These are phyloP conservation scores for Suillus clintonianus DNA, from an alignment of 768 basidiomycete species.

Conservation along the genomic window DNA sequence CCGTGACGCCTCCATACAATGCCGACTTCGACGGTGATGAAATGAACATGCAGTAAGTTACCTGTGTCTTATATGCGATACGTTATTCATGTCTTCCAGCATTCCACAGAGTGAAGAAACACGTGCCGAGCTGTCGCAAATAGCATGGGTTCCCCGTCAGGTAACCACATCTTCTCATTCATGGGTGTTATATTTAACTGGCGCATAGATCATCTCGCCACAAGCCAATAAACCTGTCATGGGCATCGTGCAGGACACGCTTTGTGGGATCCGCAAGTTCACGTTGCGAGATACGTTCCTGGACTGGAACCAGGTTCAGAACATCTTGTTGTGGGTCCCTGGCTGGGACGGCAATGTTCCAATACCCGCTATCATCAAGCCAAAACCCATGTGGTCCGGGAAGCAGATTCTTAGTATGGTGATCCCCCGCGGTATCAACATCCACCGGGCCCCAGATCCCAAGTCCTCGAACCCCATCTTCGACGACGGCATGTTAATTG, in stretches of 20 bases:
- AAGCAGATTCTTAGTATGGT: conserved; percentile 93
- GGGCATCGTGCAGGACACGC: conserved; percentile 99
- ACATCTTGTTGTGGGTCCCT: conserved; percentile 96
- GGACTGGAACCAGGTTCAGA: conserved; percentile 95
- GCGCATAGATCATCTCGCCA: conserved; percentile 88
- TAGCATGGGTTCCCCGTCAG: conserved; percentile 98
- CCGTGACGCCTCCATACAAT: conserved; percentile 98
- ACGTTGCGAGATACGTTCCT: conserved; percentile 94
- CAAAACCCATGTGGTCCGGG: conserved; percentile 96
- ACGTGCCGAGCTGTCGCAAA: conserved; percentile 94
- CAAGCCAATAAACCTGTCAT: conserved; percentile 99
- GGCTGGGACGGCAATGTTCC: conserved; percentile 96
- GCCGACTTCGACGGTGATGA: conserved; percentile 99
- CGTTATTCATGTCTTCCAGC: conserved; percentile 42
- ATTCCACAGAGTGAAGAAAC: conserved; percentile 99
- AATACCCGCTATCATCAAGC: conserved; percentile 92
- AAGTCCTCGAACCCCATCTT: conserved; percentile 79
- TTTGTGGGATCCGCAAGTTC: conserved; percentile 96
- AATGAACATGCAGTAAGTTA: conserved; percentile 99
- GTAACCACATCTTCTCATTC: conserved; percentile 39
- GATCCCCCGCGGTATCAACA: conserved; percentile 95
- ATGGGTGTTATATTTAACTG: conserved; percentile 5
- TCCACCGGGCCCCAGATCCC: conserved; percentile 77
- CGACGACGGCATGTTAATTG: conserved; percentile 94
- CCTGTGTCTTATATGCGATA: conserved; percentile 1